phyloP scores from a whole-genome alignment of 768 basidiomycete genomes.

The Agaricus blazei region DNA sequence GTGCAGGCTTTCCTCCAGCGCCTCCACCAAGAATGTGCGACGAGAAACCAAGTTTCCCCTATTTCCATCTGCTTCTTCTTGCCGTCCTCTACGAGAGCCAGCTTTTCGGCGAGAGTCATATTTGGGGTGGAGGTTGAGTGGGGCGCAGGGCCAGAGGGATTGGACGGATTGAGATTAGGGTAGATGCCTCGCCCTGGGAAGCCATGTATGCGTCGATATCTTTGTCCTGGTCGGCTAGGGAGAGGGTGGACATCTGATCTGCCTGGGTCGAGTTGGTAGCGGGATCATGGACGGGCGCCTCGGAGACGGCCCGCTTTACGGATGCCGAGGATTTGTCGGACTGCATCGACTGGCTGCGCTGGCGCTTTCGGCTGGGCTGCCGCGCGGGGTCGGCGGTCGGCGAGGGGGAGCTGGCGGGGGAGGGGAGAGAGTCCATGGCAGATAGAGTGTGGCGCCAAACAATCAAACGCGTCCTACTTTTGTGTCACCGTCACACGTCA shows the following conservation, averaged over 20 bases:
- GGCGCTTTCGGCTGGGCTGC: slow-evolving; percentile 56
- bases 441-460: slow-evolving; percentile 3
- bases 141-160: slow-evolving; percentile 12
- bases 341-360: slow-evolving; percentile 72
- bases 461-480: slow-evolving; percentile 1
- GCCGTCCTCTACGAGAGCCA: slow-evolving; percentile 43
- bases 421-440: slow-evolving; percentile 43
- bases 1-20: slow-evolving; percentile 72
- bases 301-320: slow-evolving; percentile 75
- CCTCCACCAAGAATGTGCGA: slow-evolving; percentile 67
- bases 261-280: slow-evolving; percentile 29
- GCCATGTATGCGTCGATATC: slow-evolving; percentile 72
- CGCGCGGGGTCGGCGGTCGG: slow-evolving; percentile 32
- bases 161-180: slow-evolving; percentile 18
- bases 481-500: slow-evolving; percentile 12
- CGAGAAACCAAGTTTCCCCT: slow-evolving; percentile 77
- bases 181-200: slow-evolving; percentile 43
- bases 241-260: slow-evolving; percentile 39
- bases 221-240: slow-evolving; percentile 35
- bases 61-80: slow-evolving; percentile 46
- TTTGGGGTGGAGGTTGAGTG: slow-evolving; percentile 17
- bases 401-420: slow-evolving; percentile 41
- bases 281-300: slow-evolving; percentile 46
- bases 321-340: slow-evolving; percentile 69
- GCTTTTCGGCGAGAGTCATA: slow-evolving; percentile 40